Conservation (phyloP, 441 rosid species). For the Omphalea diandra region DNA sequence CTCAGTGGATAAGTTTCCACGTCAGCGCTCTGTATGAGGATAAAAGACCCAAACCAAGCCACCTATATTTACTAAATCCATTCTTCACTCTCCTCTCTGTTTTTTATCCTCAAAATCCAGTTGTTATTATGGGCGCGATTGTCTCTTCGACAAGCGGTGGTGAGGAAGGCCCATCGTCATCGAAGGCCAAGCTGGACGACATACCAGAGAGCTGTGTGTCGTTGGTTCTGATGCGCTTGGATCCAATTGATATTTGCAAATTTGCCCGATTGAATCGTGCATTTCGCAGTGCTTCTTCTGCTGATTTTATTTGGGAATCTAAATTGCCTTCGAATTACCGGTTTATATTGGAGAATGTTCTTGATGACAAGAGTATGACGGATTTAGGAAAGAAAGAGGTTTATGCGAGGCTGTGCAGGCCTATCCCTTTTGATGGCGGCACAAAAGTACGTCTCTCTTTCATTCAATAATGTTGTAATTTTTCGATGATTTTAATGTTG, state of each 20-base stretch:
- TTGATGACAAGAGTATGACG: slow-evolving; percentile 30
- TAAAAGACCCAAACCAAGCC: too few species aligned
- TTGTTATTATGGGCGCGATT: slow-evolving; percentile 55
- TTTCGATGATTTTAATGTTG: not conserved
- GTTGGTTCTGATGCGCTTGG: slow-evolving; percentile 46
- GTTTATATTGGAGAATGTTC: slow-evolving; percentile 40
- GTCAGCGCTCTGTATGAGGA: too few species aligned
- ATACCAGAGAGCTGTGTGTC: slow-evolving; percentile 77
- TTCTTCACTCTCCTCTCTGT: too few species aligned
- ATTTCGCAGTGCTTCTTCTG: slow-evolving; percentile 64
- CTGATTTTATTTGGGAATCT: slow-evolving; percentile 76
- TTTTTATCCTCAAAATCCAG: too few species aligned
- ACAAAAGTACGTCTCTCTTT: slow-evolving; percentile 44
- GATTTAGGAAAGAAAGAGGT: slow-evolving; percentile 46
- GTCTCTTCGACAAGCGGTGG: slow-evolving; percentile 39
- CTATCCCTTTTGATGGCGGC: slow-evolving; percentile 51
- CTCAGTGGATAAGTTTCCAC: too few species aligned
- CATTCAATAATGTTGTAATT: not conserved
- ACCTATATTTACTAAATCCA: too few species aligned
- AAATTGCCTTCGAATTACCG: slow-evolving; percentile 60
- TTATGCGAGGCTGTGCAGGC: slow-evolving; percentile 46
- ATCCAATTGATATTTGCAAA: slow-evolving; percentile 67
- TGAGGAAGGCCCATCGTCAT: slow-evolving; percentile 29
- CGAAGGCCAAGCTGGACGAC: slow-evolving; percentile 49
- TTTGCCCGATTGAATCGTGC: slow-evolving; percentile 57